Evolutionary conservation across 2,329 filamentous ascomycete species (phyloP), one percentile per base, ranked within the genome.

Genomic region (Aspergillus ustus): DNA sequence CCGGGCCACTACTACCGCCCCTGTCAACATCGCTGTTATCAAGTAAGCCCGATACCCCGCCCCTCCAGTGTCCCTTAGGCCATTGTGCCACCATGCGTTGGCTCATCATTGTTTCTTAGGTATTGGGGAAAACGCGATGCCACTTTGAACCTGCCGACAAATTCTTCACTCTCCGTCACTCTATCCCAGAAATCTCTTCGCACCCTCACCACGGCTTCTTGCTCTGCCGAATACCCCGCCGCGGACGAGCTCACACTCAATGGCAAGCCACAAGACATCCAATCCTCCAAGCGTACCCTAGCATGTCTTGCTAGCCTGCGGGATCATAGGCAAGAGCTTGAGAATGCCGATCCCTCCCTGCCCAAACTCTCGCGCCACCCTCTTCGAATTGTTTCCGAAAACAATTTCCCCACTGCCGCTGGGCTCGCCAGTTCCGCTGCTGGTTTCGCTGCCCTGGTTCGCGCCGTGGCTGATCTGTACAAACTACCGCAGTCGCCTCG

Each of bases 381-480:
- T 37, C 87, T 99, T 64, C 91, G 89, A 70, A 89, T 99, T 67
- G 93, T 97, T 60, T 95, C 91, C 60, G 91, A 95, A 82, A 99
- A 99, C 85, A 99, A 99, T 85, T 99, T 99, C 85, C 95, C 95
- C 66, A 99, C 95, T 2, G 95, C 95, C 28, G 95, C 95, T 4
- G 95, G 95, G 7, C 88, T 99, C 29, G 86, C 86, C 45, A 84
- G 82, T 67, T 83, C 82, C 22, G 87, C 86, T n/a, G 86, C 87
- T n/a, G 87, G 87, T 25, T 87, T 89, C 68, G 87, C 87, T 40
- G 86, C 87, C 13, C 80, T 89, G 0, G 85, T 98, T 20, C 87
- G 93, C 61, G 93, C 80, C 19, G 92, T 99, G 70, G 95, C 95
- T 40, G 87, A 98, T 77, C 86, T 99, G 45, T 99, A 98, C 81